Percentiles rank a stretch among this genome's conserved stretches.
Evolutionary conservation across 2,329 filamentous ascomycete genomes (phyloP).

Genomic region (Fusarium annulatum): DNA sequence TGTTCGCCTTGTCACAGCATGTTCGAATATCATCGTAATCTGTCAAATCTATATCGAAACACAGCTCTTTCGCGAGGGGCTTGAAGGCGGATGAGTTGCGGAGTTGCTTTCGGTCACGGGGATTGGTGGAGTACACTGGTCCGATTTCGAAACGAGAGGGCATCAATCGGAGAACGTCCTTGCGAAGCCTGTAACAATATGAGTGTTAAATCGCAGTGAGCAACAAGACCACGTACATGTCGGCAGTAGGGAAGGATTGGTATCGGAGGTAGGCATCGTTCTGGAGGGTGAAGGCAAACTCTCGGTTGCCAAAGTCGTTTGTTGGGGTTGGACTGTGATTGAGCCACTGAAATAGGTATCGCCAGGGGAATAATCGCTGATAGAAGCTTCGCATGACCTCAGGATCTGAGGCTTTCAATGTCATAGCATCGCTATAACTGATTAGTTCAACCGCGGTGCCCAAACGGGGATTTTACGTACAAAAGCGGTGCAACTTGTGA

Average conservation of each 20-base stretch:
- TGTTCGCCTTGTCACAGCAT: conserved; percentile 92
- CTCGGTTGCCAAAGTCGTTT: conserved; percentile 89
- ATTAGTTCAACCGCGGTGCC: conserved; percentile 11
- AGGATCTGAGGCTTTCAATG: conserved; percentile 72
- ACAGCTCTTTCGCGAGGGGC: conserved; percentile 90
- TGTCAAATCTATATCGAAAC: conserved; percentile 99
- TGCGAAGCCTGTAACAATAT: conserved; percentile 72
- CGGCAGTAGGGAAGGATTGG: conserved; percentile 71
- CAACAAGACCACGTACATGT: conserved; percentile 56
- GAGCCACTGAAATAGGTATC: conserved; percentile 95
- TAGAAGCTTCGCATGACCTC: conserved; percentile 95
- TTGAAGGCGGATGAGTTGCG: conserved; percentile 84
- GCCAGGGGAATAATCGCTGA: conserved; percentile 93
- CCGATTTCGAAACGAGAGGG: conserved; percentile 98
- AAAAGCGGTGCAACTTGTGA: conserved; percentile 61
- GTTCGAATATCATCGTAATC: conserved; percentile 98
- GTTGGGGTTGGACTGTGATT: conserved; percentile 91
- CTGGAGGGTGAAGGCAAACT: conserved; percentile 95
- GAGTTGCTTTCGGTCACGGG: conserved; percentile 89
- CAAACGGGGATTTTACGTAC: conserved; percentile 50
- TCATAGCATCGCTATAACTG: conserved; percentile 47
- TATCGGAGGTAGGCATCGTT: conserved; percentile 95
- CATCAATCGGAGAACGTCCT: conserved; percentile 88
- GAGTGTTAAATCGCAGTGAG: neutral
- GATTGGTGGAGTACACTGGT: conserved; percentile 95